Percentiles rank a stretch among this genome's conserved stretches.
Conservation (phyloP, 768 basidiomycete species). For the Tulasnella sp. region DNA sequence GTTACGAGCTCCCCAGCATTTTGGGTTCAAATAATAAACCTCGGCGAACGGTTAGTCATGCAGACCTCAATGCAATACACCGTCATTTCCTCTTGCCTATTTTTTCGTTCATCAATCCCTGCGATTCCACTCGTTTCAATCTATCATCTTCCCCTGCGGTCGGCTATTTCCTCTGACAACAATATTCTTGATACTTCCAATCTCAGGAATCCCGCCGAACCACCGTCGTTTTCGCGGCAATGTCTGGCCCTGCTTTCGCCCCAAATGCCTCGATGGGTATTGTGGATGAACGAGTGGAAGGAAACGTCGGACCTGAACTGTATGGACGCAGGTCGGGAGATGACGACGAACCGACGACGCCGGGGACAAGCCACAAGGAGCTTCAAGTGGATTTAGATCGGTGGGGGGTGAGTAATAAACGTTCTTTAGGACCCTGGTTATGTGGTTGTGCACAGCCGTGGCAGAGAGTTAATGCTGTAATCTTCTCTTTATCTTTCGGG, state of each 20-base stretch:
- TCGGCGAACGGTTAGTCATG: neutral
- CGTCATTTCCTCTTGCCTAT: neutral
- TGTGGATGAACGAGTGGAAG: neutral
- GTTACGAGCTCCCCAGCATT: too few relatives aligned
- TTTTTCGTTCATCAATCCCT: neutral
- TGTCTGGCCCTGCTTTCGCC: neutral
- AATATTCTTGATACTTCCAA: neutral
- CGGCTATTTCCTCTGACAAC: neutral
- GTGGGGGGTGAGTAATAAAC: neutral
- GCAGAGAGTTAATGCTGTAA: neutral
- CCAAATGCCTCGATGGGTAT: neutral
- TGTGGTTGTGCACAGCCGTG: neutral
- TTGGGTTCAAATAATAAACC: too few relatives aligned
- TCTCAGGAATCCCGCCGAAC: neutral
- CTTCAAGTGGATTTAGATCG: neutral
- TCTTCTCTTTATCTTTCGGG: neutral
- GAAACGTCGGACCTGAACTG: neutral
- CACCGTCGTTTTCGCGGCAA: neutral
- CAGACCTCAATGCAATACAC: neutral
- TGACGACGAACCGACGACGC: neutral
- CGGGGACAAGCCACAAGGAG: neutral
- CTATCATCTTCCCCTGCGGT: neutral
- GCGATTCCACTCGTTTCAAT: neutral
- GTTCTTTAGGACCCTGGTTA: neutral
- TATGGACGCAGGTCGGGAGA: neutral